A percentile compares a stretch with the other conserved stretches of the same genome.
phyloP scores from a whole-genome alignment of 495 filamentous ascomycete species.

The Trichocladium antarcticum region DNA sequence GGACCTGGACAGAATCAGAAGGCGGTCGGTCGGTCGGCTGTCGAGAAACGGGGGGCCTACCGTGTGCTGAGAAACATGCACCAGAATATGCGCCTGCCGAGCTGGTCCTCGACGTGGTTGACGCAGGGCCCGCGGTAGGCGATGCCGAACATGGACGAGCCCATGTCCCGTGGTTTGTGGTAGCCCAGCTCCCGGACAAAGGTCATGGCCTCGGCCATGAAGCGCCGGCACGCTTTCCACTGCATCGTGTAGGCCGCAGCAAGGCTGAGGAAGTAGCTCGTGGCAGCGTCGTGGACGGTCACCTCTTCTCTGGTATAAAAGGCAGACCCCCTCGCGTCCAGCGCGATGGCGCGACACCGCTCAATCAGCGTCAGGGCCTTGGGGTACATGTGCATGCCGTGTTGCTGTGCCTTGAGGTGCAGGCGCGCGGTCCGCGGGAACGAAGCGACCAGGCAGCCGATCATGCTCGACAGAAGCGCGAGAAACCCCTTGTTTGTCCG shows the following conservation, averaged over 20 bases:
- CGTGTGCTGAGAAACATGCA: constrained; percentile 55
- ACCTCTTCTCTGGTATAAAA: constrained; percentile 56
- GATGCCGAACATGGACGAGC: constrained; percentile 21
- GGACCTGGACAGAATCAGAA: constrained; percentile 28
- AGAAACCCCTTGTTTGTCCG: constrained; percentile 56
- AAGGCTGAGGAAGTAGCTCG: constrained; percentile 72
- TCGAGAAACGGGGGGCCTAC: constrained; percentile 22
- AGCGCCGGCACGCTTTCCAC: constrained; percentile 53
- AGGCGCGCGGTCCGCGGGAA: constrained; percentile 67
- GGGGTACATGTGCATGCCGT: constrained; percentile 46
- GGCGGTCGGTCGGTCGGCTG: background rate
- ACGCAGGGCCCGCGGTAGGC: constrained; percentile 31
- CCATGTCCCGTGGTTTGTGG: constrained; percentile 38
- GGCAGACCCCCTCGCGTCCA: constrained; percentile 55
- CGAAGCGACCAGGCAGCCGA: constrained; percentile 62
- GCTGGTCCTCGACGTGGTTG: constrained; percentile 65
- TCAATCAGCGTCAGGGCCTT: constrained; percentile 62
- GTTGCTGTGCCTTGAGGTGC: constrained; percentile 53
- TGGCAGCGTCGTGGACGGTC: constrained; percentile 68
- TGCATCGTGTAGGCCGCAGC: constrained; percentile 60
- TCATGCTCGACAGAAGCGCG: constrained; percentile 71
- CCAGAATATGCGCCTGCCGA: constrained; percentile 72
- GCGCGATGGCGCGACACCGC: constrained; percentile 59
- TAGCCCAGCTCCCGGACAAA: constrained; percentile 59
- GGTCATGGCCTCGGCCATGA: constrained; percentile 61